Evolutionary conservation across 176 grass and related monocot genomes (phyloP).

Genomic region (Avena eriantha): DNA sequence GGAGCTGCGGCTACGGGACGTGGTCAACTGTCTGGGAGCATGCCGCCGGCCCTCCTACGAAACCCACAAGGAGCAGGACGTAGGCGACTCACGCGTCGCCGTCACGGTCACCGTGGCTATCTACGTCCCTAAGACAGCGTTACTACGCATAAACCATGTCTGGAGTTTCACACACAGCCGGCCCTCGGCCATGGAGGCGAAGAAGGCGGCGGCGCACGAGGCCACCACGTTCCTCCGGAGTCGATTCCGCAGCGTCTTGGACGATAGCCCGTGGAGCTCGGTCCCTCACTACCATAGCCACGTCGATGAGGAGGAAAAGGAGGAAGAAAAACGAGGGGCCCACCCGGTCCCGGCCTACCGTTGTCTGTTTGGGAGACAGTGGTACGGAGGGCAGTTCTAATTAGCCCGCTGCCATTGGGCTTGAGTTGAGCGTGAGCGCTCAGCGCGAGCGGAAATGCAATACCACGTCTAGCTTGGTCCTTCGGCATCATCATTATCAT

Average conservation of each 20-base stretch:
- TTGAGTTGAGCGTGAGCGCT: no score
- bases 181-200: background rate
- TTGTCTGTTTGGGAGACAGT: no score
- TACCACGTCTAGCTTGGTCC: no score
- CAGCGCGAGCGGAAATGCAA: no score
- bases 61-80: no score
- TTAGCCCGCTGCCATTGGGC: no score
- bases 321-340: no score
- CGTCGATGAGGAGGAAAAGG: no score
- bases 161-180: background rate
- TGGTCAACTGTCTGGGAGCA: background rate
- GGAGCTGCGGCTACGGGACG: background rate
- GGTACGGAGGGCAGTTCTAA: no score
- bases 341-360: no score
- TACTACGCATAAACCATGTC: fast-evolving
- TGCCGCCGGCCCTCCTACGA: background rate
- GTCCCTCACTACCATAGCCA: background rate
- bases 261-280: background rate
- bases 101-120: background rate
- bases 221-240: background rate
- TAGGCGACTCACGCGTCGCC: background rate
- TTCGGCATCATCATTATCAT: no score
- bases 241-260: background rate
- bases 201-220: background rate
- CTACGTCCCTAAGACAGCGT: background rate